Percentiles rank a stretch among this genome's conserved stretches.
Evolutionary conservation across 331 rosid genomes (phyloP).

Genomic region (Pyrus hybrid): DNA sequence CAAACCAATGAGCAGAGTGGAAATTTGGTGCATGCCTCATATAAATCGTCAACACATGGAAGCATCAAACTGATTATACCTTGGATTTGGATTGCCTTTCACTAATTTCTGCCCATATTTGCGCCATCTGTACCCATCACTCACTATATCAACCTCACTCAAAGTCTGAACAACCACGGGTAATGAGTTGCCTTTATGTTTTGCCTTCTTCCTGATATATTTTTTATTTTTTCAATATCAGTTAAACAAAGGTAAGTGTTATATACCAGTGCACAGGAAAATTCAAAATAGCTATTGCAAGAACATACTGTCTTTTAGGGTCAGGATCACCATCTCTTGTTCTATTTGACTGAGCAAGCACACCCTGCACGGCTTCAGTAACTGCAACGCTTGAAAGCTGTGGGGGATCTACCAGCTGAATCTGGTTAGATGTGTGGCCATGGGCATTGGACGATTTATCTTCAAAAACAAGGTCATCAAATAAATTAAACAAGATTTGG

Average conservation of each 20-base stretch:
- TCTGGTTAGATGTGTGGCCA: slow-evolving; percentile 27
- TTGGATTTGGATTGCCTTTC: slow-evolving; percentile 83
- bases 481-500: slow-evolving; percentile 19
- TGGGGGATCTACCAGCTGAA: slow-evolving; percentile 28
- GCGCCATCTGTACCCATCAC: slow-evolving; percentile 94
- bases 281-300: slow-evolving; percentile 8
- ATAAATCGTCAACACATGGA: not conserved
- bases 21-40: not conserved
- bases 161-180: slow-evolving; percentile 47
- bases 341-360: slow-evolving; percentile 23
- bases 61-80: slow-evolving; percentile 36
- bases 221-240: slow-evolving; percentile 5
- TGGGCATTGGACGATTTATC: slow-evolving; percentile 34
- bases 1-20: slow-evolving; percentile 2
- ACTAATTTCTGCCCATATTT: slow-evolving; percentile 96
- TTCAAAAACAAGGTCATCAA: slow-evolving; percentile 32
- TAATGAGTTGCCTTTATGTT: slow-evolving; percentile 19
- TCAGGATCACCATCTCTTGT: slow-evolving; percentile 43
- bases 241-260: slow-evolving; percentile 18
- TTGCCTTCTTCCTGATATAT: slow-evolving; percentile 62
- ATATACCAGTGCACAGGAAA: slow-evolving; percentile 4
- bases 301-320: slow-evolving; percentile 68
- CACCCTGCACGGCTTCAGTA: slow-evolving; percentile 33
- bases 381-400: slow-evolving; percentile 29
- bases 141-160: slow-evolving; percentile 77